Evolutionary conservation across 169 alveolate species (phyloP).

Genomic region (Plasmodium gaboni): DNA sequence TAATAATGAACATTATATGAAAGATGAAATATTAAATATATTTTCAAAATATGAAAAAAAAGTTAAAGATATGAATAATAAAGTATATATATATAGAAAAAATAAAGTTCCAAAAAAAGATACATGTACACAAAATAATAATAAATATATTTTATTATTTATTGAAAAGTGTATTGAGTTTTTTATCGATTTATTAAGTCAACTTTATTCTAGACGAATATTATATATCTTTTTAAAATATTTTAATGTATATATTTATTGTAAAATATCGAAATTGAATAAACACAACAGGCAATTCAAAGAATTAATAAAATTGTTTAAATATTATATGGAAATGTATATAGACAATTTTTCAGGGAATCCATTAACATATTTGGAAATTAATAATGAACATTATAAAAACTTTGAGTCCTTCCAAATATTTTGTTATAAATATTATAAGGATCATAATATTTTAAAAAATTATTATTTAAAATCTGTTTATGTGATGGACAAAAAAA

Average conservation of each 20-base stretch:
- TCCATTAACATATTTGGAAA: conserved; percentile 54
- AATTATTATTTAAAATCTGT: conserved; percentile 72
- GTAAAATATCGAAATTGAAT: conserved; percentile 61
- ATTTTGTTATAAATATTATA: conserved; percentile 66
- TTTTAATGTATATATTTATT: conserved; percentile 69
- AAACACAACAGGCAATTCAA: conserved; percentile 41
- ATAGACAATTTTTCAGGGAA: conserved; percentile 70
- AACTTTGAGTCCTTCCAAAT: conserved; percentile 65
- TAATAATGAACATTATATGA: conserved; percentile 27
- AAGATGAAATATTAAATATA: conserved; percentile 52
- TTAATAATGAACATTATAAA: conserved; percentile 65
- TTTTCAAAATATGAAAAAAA: conserved; percentile 55
- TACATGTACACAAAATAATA: background rate
- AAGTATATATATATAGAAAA: background rate
- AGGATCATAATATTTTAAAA: conserved; percentile 38
- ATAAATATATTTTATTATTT: conserved; percentile 26
- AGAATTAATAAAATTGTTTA: conserved; percentile 46
- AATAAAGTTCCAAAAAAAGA: background rate
- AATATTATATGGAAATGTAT: conserved; percentile 70
- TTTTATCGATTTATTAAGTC: conserved; percentile 72
- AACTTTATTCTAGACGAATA: conserved; percentile 69
- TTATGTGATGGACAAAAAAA: conserved; percentile 72
- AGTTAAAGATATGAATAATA: conserved; percentile 17
- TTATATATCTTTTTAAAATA: conserved; percentile 49
- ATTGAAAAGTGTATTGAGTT: conserved; percentile 71